Evolutionary conservation across 2,329 filamentous ascomycete species (phyloP).

Genomic region (Fusarium veterinarium): DNA sequence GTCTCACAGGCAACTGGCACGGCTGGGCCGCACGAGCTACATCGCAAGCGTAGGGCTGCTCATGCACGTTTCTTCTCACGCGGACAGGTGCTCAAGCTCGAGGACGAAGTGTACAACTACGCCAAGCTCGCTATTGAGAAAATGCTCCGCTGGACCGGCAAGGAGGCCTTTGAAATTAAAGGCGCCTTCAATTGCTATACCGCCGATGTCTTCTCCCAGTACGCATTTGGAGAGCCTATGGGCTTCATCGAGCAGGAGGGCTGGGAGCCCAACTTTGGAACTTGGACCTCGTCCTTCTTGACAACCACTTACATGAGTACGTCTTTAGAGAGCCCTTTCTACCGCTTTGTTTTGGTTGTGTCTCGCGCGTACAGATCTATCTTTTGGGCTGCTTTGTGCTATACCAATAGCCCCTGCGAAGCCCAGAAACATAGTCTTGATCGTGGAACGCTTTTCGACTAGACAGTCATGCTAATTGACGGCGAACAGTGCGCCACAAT

Average conservation of each 20-base stretch:
- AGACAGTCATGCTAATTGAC: neutral
- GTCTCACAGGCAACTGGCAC: slow-evolving; percentile 24
- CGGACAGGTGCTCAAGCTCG: slow-evolving; percentile 45
- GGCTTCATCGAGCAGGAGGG: slow-evolving; percentile 45
- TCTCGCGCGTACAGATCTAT: too few relatives aligned
- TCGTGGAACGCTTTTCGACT: too few relatives aligned
- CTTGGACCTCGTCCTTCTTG: slow-evolving; percentile 49
- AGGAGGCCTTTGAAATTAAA: slow-evolving; percentile 48
- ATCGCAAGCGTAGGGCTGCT: slow-evolving; percentile 47
- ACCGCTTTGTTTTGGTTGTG: too few relatives aligned
- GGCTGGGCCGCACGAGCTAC: slow-evolving; percentile 45
- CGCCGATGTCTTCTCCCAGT: slow-evolving; percentile 52
- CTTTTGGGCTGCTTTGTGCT: too few relatives aligned
- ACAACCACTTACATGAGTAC: slow-evolving; percentile 46
- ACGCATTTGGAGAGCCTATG: slow-evolving; percentile 53
- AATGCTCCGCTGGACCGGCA: slow-evolving; percentile 42
- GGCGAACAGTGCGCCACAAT: slow-evolving; percentile 43
- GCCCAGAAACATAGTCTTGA: too few relatives aligned
- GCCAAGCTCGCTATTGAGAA: slow-evolving; percentile 46
- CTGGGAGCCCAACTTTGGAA: slow-evolving; percentile 53
- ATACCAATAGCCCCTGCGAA: too few relatives aligned
- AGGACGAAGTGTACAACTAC: slow-evolving; percentile 43
- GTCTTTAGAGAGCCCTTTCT: neutral
- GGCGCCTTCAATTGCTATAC: slow-evolving; percentile 54
- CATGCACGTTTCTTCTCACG: slow-evolving; percentile 52